These are phyloP conservation scores for Aspergillus diversus DNA, from an alignment of 495 filamentous ascomycete species.

Conservation along the genomic window DNA sequence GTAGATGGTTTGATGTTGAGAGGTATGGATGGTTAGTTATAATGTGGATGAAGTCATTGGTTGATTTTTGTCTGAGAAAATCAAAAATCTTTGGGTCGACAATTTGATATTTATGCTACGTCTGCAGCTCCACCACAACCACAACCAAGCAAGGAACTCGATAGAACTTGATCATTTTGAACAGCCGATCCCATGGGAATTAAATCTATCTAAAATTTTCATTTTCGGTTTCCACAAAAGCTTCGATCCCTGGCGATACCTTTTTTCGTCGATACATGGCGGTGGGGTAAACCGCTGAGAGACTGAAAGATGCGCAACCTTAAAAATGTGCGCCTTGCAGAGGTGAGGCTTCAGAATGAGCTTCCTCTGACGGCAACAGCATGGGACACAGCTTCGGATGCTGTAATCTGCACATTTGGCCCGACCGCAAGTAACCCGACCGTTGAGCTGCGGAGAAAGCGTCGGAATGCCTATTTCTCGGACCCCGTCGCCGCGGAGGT, in stretches of 20 bases:
- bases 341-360: conserved; percentile 56
- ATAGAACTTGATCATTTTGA: conserved; percentile 8
- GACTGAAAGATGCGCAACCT: conserved; percentile 72
- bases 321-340: conserved; percentile 67
- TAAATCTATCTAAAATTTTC: conserved; percentile 4
- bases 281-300: conserved; percentile 43
- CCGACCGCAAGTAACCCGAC: conserved; percentile 63
- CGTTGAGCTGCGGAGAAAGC: conserved; percentile 64
- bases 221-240: conserved; percentile 16
- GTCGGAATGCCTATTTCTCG: conserved; percentile 40
- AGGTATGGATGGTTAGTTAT: conserved; percentile 30
- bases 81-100: conserved; percentile 46
- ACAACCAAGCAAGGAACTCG: conserved; percentile 1
- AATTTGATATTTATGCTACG: conserved; percentile 29
- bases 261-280: conserved; percentile 37
- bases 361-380: conserved; percentile 68
- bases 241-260: conserved; percentile 9
- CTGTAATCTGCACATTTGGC: conserved; percentile 74
- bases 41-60: conserved; percentile 58
- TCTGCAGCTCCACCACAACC: conserved; percentile 25
- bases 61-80: conserved; percentile 45
- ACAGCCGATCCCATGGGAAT: conserved; percentile 13
- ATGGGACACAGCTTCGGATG: conserved; percentile 76
- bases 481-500: conserved; percentile 41
- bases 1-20: conserved; percentile 17